Percentiles rank a stretch among this genome's conserved stretches.
Conservation (phyloP, 1,284 basidiomycete species). For the Fomes fomentarius region DNA sequence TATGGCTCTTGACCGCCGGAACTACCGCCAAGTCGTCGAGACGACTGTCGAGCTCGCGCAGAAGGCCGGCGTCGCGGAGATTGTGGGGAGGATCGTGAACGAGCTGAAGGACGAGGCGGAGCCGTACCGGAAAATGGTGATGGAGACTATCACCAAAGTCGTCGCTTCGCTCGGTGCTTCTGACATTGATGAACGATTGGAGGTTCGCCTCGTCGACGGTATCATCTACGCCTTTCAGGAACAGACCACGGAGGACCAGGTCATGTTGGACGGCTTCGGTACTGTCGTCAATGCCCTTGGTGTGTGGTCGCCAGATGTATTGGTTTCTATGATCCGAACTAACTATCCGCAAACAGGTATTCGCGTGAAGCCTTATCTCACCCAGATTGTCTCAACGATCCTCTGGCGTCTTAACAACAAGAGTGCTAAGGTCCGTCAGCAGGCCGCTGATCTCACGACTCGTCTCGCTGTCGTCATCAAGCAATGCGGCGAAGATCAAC, state of each 20-base stretch:
- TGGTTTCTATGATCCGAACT: not conserved
- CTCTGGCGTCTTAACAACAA: conserved; percentile 99
- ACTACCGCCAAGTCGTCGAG: conserved; percentile 97
- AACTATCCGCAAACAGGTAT: conserved; percentile 56
- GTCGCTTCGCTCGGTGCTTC: conserved; percentile 91
- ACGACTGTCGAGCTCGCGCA: conserved; percentile 98
- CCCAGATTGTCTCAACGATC: conserved; percentile 99
- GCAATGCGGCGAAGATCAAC: conserved; percentile 95
- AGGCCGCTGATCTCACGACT: conserved; percentile 96
- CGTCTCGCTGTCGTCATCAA: conserved; percentile 97
- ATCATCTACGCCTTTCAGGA: conserved; percentile 99
- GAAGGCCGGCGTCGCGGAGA: conserved; percentile 95
- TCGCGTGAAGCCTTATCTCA: conserved; percentile 98
- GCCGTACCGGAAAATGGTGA: conserved; percentile 99
- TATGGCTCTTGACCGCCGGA: conserved; percentile 96
- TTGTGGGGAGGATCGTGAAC: conserved; percentile 94
- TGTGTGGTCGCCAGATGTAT: conserved; percentile 28
- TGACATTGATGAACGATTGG: conserved; percentile 95
- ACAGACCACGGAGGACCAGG: conserved; percentile 97
- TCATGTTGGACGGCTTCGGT: conserved; percentile 99
- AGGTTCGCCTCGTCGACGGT: conserved; percentile 94
- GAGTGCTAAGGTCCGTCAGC: conserved; percentile 98
- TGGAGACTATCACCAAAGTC: conserved; percentile 99
- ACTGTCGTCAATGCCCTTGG: conserved; percentile 94
- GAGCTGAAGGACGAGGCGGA: conserved; percentile 97